These are phyloP conservation scores for Triticum timopheevii DNA, from an alignment of 176 grass and related monocot genomes.

Conservation along the genomic window DNA sequence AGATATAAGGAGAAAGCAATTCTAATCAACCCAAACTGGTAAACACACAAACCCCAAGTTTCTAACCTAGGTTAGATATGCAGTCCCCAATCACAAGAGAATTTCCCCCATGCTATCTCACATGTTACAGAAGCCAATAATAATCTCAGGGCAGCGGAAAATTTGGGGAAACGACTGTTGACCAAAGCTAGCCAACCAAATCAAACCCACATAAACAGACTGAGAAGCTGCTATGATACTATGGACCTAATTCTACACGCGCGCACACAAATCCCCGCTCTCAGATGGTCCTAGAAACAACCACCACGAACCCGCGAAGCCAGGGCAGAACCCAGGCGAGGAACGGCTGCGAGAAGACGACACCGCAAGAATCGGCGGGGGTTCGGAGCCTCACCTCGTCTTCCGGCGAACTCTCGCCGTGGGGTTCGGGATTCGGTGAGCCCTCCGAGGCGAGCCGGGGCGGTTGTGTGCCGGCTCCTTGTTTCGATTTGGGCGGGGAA, in stretches of 20 bases:
- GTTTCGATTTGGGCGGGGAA: constrained; percentile 1
- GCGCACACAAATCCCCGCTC: neutral
- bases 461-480: neutral
- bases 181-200: neutral
- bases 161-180: neutral
- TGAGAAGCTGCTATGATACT: neutral
- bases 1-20: neutral
- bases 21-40: neutral
- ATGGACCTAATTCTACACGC: neutral
- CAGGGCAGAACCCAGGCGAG: neutral
- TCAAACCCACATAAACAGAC: neutral
- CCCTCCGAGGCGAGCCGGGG: neutral
- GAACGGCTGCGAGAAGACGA: neutral
- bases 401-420: neutral
- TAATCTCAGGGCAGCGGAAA: neutral
- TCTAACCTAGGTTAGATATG: neutral
- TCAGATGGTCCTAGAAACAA: neutral
- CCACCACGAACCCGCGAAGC: neutral
- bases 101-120: neutral
- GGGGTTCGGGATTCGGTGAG: neutral
- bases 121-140: neutral
- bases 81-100: neutral
- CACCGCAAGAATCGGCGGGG: neutral
- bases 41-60: neutral
- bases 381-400: neutral